Percentiles rank a stretch among this genome's conserved stretches.
phyloP scores from a whole-genome alignment of 2,329 filamentous ascomycete genomes.

The Sporothrix pseudoabietina region DNA sequence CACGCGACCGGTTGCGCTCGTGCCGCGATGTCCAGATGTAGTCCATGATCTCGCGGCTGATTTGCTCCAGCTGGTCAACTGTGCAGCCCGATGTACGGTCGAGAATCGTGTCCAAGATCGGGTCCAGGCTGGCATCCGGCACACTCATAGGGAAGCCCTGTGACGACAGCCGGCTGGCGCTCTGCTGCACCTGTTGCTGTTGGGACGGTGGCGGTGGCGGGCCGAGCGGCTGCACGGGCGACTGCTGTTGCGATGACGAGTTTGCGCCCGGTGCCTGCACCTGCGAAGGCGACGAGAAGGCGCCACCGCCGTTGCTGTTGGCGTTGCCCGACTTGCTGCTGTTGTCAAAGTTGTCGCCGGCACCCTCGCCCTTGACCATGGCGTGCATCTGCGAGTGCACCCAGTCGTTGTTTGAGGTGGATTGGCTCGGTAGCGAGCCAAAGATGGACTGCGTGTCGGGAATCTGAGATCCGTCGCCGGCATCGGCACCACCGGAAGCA shows the following conservation, averaged over 20 bases:
- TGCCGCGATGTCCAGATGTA: slow-evolving; percentile 77
- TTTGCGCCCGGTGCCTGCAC: neutral
- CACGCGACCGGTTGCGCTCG: slow-evolving; percentile 81
- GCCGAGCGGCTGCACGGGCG: slow-evolving; percentile 28
- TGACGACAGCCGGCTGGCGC: slow-evolving; percentile 45
- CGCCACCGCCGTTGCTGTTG: slow-evolving; percentile 28
- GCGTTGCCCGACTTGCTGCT: slow-evolving; percentile 36
- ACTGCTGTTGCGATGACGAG: slow-evolving; percentile 23
- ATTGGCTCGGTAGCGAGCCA: slow-evolving; percentile 45
- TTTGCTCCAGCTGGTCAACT: slow-evolving; percentile 93
- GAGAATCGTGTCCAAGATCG: slow-evolving; percentile 65
- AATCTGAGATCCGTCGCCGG: slow-evolving; percentile 48
- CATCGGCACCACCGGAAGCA: slow-evolving; percentile 35
- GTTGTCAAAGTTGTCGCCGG: slow-evolving; percentile 39
- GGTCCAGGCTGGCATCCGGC: slow-evolving; percentile 53
- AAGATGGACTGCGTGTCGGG: slow-evolving; percentile 57
- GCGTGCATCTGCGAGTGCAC: slow-evolving; percentile 60
- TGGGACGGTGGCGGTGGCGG: slow-evolving; percentile 42
- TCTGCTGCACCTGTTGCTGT: slow-evolving; percentile 39
- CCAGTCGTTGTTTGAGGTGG: slow-evolving; percentile 54
- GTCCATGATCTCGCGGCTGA: slow-evolving; percentile 88
- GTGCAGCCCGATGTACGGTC: slow-evolving; percentile 72
- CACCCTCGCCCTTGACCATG: slow-evolving; percentile 40
- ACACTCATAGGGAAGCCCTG: slow-evolving; percentile 51
- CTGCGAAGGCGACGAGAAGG: slow-evolving; percentile 12